phyloP scores from a whole-genome alignment of 2,329 filamentous ascomycete species.

The Colletotrichum sp. region DNA sequence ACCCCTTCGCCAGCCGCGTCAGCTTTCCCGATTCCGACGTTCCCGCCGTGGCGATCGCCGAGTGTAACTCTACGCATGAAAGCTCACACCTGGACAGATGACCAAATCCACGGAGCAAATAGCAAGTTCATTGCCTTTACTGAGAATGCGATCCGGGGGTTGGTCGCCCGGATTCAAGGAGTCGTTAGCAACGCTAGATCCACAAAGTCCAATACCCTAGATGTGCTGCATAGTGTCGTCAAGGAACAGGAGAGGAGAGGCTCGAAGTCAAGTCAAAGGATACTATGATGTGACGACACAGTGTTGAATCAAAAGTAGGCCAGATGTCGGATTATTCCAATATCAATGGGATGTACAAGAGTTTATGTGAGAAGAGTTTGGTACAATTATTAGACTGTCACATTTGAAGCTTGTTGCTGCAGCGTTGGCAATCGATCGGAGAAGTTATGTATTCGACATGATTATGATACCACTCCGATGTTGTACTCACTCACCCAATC shows the following conservation, averaged over 20 bases:
- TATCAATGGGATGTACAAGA: too few relatives aligned
- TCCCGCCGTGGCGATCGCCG: too few relatives aligned
- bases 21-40: too few relatives aligned
- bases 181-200: neutral
- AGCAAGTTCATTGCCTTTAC: too few relatives aligned
- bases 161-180: neutral
- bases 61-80: too few relatives aligned
- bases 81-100: too few relatives aligned
- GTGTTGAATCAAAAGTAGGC: neutral
- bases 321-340: neutral
- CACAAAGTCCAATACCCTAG: fast-evolving
- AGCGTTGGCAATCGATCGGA: neutral
- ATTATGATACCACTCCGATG: too few relatives aligned
- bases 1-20: too few relatives aligned
- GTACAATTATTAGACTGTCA: neutral
- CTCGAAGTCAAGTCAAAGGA: neutral
- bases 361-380: too few relatives aligned
- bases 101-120: too few relatives aligned
- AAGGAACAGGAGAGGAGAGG: neutral
- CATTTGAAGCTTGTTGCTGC: neutral
- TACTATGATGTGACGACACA: neutral
- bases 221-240: neutral
- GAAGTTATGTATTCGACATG: neutral
- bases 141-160: neutral
- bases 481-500: too few relatives aligned